Conservation (phyloP, 805 yeast genomes). For the Ogataea nonfermentans region DNA sequence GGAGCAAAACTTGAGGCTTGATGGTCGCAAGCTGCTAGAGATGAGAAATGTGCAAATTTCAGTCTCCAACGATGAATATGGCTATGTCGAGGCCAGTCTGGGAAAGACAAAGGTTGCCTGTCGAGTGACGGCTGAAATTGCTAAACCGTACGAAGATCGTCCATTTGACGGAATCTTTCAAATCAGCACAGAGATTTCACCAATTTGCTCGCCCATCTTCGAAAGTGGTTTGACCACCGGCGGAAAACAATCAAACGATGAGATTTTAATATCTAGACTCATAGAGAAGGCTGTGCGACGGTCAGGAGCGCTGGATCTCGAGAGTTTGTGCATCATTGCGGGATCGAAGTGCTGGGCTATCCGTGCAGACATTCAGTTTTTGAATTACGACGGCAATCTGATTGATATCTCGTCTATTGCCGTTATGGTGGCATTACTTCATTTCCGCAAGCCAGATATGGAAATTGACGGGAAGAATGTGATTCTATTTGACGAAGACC, state of each 20-base stretch:
- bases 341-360: constrained; percentile 91
- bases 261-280: constrained; percentile 73
- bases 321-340: constrained; percentile 84
- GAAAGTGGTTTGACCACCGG: constrained; percentile 54
- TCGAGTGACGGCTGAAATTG: constrained; percentile 71
- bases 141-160: constrained; percentile 81
- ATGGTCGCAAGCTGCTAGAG: constrained; percentile 64
- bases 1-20: constrained; percentile 59
- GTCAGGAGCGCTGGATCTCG: constrained; percentile 88
- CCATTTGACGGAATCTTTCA: constrained; percentile 91
- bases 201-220: constrained; percentile 86
- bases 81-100: constrained; percentile 73
- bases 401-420: constrained; percentile 90
- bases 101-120: constrained; percentile 76
- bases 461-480: constrained; percentile 65
- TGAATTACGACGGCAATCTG: constrained; percentile 90
- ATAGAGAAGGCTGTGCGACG: constrained; percentile 91
- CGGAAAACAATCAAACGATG: constrained; percentile 65
- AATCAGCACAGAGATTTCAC: constrained; percentile 81
- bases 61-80: constrained; percentile 65
- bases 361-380: constrained; percentile 84
- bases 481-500: constrained; percentile 66
- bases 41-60: constrained; percentile 63
- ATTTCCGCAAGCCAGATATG: constrained; percentile 81
- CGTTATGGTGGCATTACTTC: constrained; percentile 81